These are phyloP conservation scores for Boletellus sp. DNA, from an alignment of 768 basidiomycete genomes.

Conservation along the genomic window DNA sequence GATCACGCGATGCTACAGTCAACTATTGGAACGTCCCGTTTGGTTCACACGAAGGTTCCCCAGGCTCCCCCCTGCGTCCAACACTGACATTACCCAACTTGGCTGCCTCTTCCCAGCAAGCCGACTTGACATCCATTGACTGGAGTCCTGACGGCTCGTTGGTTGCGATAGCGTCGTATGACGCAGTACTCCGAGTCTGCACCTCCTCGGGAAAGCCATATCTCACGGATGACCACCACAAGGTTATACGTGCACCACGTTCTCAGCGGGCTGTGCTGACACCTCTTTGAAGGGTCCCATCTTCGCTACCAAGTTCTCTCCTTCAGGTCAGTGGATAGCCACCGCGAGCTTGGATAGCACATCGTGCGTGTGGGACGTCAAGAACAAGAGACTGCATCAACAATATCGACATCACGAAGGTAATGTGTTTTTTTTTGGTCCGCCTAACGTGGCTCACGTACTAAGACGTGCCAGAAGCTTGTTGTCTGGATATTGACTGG, in stretches of 20 bases:
- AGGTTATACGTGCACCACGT: slow-evolving; percentile 41
- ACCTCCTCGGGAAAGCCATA: slow-evolving; percentile 59
- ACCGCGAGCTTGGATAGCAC: slow-evolving; percentile 78
- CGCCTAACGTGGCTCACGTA: not conserved
- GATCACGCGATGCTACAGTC: slow-evolving; percentile 74
- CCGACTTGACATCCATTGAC: slow-evolving; percentile 70
- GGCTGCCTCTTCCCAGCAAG: slow-evolving; percentile 44
- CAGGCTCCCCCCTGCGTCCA: slow-evolving; percentile 28
- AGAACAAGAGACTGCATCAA: slow-evolving; percentile 52
- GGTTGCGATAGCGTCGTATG: slow-evolving; percentile 76
- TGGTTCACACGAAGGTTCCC: slow-evolving; percentile 23
- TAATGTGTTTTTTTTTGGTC: slow-evolving; percentile 27
- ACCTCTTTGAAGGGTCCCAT: slow-evolving; percentile 62
- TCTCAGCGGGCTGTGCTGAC: slow-evolving; percentile 14
- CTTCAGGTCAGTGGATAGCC: slow-evolving; percentile 64
- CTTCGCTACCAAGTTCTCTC: slow-evolving; percentile 76
- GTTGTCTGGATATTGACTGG: slow-evolving; percentile 83
- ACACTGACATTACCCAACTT: slow-evolving; percentile 47
- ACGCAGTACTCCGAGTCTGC: slow-evolving; percentile 66
- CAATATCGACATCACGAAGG: slow-evolving; percentile 68
- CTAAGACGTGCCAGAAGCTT: slow-evolving; percentile 43
- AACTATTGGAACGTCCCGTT: slow-evolving; percentile 68
- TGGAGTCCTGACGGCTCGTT: slow-evolving; percentile 75
- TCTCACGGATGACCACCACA: slow-evolving; percentile 59
- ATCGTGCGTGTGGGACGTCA: slow-evolving; percentile 75